Evolutionary conservation across 2,329 filamentous ascomycete species (phyloP), one percentile per base, ranked within the genome.

Genomic region (Dactylella cylindrospora): DNA sequence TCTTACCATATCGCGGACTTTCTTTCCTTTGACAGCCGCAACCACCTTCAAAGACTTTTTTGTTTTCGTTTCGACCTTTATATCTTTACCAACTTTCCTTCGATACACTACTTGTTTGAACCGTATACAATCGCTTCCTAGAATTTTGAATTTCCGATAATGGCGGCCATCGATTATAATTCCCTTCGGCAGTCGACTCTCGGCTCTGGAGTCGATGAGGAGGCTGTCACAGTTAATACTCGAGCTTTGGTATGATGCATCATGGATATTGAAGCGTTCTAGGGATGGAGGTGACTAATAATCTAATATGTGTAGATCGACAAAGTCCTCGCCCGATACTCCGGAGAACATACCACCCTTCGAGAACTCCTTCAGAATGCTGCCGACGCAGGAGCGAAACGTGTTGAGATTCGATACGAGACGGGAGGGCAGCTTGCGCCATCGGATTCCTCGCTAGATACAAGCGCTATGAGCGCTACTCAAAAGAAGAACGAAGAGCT

Each of bases 341-440:
- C 90, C 2, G 91, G 93, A 69, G 94, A 98, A 77, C 96, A 91
- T 85, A 90, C 83, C 4, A 86, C 81, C 6, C 76, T 98, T 13
- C 83, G 93, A 77, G 93, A 98, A 73, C 83, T 98, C 64, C 90
- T 98, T 36, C 93, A 98, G 71, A 98, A 98, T 72, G 93, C 93
- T n/a, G 91, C 93, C 66, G 93, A 98, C 76, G 93, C 93, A 17
- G 88, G 90, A 70, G 93, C 93, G 40, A 87, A 84, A 12, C 90
- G 84, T 52, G 91, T 97, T 67, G 86, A 83, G 38, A 88, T 98
- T 71, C 90, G 86, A 69, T 95, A 93, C 77, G 91, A 98, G 73
- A 67, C 66, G n/a, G 55, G 36, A 17, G 47, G 60, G 15, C 35
- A 54, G 51, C 46, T 57, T 19, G 32, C 57, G 23, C 52, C 57